Base-by-base conservation (phyloP, 192 early-diverging fungal genomes). In the Linnemannia exigua region DNA sequence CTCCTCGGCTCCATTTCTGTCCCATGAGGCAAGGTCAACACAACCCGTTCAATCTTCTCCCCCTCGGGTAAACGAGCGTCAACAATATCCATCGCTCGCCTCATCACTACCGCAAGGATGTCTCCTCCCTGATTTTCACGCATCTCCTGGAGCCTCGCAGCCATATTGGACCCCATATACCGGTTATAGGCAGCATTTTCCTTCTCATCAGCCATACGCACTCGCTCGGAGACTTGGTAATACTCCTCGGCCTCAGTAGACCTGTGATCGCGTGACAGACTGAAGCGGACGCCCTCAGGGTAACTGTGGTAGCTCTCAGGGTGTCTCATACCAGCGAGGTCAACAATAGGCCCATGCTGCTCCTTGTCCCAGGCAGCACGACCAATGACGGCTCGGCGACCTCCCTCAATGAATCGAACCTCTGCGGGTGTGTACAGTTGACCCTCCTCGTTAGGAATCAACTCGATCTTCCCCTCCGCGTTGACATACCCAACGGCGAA, bases 401-500 rank as follows among this genome's bases (percentile, higher is more conserved):
- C 36, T 2, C 25, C 46, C 9, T 46, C 25, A 9, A 71, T 28
- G 70, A 71, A 71, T 20, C 41, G 46, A 37, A 71, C 20, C 2
- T 22, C 1, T 12, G 20, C 15, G 1, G 70, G 38, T 20, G 25
- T 71, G 44, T 69, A 69, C 1, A 48, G 11, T 1, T 48, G 3
- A 1, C 70, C 70, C 0, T 48, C 2, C 44, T 71, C 46, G 70
- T 71, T 71, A 28, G 70, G 70, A 31, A 71, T 71, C 70, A 71
- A 31, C 14, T 48, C 70, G 46, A 28, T 9, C 41, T 46, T 71
- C n/a, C 70, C 70, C 1, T 9, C 70, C 1, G 17, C 38, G 22
- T 46, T 71, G 70, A 71, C 70, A 71, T 46, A 48, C 14, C 70
- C 70, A 25, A 71, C 70, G n/a, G 70, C 37, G 28, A 71, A 71